phyloP scores from a whole-genome alignment of 306 rosid species.

The Prunus mongolica region DNA sequence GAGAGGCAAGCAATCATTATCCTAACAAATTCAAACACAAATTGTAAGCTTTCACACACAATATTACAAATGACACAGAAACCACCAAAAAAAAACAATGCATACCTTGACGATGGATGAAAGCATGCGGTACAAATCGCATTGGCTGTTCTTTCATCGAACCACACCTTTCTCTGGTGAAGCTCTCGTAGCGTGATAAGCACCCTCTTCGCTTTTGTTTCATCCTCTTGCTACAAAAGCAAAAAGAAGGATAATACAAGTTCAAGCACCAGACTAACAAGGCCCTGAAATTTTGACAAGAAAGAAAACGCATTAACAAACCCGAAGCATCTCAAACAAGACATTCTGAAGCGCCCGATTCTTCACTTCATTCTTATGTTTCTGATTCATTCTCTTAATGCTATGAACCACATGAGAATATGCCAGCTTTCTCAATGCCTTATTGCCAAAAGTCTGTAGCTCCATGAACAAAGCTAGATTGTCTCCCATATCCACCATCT shows the following conservation, averaged over 20 bases:
- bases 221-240: constrained; percentile 65
- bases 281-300: neutral
- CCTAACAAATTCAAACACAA: constrained; percentile 40
- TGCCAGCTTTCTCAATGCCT: constrained; percentile 48
- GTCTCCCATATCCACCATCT: constrained; percentile 60
- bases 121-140: constrained; percentile 79
- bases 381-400: constrained; percentile 66
- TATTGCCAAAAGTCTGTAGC: constrained; percentile 70
- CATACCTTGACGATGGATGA: constrained; percentile 74
- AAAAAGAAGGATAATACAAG: neutral
- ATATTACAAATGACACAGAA: constrained; percentile 1
- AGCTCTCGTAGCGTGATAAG: constrained; percentile 72
- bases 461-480: constrained; percentile 74
- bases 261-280: constrained; percentile 7
- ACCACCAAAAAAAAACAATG: neutral
- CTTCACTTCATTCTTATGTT: constrained; percentile 68
- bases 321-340: constrained; percentile 65
- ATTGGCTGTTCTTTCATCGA: constrained; percentile 85
- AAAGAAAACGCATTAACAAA: constrained; percentile 18
- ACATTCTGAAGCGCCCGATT: constrained; percentile 79
- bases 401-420: constrained; percentile 67
- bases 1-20: constrained; percentile 76
- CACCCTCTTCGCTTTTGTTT: constrained; percentile 61
- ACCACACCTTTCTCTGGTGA: constrained; percentile 75
- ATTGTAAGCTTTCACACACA: neutral